Base-by-base conservation (phyloP, 768 basidiomycete genomes). In the Harrya chromipes region DNA sequence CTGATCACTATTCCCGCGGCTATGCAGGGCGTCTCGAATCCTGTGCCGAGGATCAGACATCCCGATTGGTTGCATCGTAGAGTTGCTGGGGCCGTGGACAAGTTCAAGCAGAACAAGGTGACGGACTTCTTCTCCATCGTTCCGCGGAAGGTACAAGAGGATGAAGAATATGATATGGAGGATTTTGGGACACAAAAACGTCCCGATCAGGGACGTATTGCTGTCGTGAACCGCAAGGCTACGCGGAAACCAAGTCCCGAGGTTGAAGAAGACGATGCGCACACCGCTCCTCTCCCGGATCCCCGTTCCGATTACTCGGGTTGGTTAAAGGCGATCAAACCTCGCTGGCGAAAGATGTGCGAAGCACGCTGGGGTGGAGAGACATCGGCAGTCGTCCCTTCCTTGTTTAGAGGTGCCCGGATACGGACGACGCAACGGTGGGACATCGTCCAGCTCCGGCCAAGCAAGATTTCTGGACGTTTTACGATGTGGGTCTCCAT, bases 1-100 rank as follows among this genome's bases (percentile, higher is more conserved):
- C 74, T 99, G 47, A 98, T 99, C 70, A 99, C 97, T 2, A 99
- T 99, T 59, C 97, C 97, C 8, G 97, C 97, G 7, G 97, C 97
- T 1, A 88, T 98, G 81, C 97, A 99, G 66, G 95, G 95, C 59
- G 89, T 99, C 42, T 69, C 90, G 4, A 99, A 99, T 64, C 97
- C 97, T 5, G 97, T 98, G 5, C 90, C 95, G 10, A 85, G 97
- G 24, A 86, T 98, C 53, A 85, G 85, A 21, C 97, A 99, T 71
- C 97, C 97, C 0, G 97, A 99, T 65, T 98, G 97, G 97, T 75
- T 99, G 39, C 87, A 90, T 69, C 85, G 89, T 39, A 80, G 97
- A 39, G 91, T 98, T 11, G 87, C 86, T 13, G 89, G 85, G 12
- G 80, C 86, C 14, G 82, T 94, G 36, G 95, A 98, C 76, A 97